Conservation (phyloP, 805 yeast species). For the Schwanniomyces yamadae region DNA sequence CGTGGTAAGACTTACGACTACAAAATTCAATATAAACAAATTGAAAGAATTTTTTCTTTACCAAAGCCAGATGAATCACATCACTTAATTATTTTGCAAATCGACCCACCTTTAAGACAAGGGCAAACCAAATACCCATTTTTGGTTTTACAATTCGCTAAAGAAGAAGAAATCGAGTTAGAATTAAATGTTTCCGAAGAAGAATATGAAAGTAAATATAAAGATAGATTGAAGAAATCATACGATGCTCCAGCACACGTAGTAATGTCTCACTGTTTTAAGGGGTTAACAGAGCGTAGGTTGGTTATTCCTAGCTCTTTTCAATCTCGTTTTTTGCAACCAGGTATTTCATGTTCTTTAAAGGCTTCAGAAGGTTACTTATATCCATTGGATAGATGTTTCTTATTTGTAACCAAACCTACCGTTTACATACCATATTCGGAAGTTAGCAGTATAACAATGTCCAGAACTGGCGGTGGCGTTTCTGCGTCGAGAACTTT, state of each 20-base stretch:
- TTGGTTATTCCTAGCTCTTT: conserved; percentile 83
- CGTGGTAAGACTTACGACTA: conserved; percentile 98
- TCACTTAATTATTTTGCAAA: conserved; percentile 82
- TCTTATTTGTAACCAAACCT: conserved; percentile 90
- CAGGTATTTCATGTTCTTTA: conserved; percentile 87
- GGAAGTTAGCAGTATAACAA: conserved; percentile 72
- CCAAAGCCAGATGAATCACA: conserved; percentile 95
- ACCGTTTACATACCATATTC: conserved; percentile 86
- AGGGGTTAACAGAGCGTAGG: conserved; percentile 86
- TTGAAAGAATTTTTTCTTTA: conserved; percentile 85
- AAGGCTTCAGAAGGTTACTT: conserved; percentile 95
- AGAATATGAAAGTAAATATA: conserved; percentile 73
- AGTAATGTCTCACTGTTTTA: conserved; percentile 83
- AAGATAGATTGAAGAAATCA: conserved; percentile 67
- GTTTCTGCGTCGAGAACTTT: conserved; percentile 83
- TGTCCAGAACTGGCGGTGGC: conserved; percentile 84
- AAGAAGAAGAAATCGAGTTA: conserved; percentile 88
- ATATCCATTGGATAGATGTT: conserved; percentile 88
- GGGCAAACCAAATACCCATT: conserved; percentile 97
- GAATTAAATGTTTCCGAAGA: conserved; percentile 83
- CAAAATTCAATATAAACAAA: conserved; percentile 85
- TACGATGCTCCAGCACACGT: conserved; percentile 84
- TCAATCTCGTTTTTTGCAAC: conserved; percentile 70
- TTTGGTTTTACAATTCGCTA: conserved; percentile 82
- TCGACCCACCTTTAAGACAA: conserved; percentile 96